Evolutionary conservation across 106 monocot species (phyloP), one percentile per base, ranked within the genome.

Genomic region (Ottelia alismoides): DNA sequence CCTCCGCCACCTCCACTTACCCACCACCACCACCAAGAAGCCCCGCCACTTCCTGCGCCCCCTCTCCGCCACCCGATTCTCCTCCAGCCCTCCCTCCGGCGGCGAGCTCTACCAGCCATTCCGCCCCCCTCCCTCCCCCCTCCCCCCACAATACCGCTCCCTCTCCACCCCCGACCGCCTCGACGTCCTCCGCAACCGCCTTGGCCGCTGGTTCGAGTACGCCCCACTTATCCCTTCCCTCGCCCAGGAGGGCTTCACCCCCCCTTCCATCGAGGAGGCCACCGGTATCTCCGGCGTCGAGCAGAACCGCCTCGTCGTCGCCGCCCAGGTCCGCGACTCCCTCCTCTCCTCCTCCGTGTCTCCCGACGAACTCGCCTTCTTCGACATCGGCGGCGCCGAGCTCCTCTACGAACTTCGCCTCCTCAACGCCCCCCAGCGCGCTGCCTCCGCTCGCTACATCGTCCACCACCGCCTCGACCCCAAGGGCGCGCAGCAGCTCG

Each of bases 141-240:
- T 85, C 29, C 84, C 88, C 1, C 0, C 66, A 0, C 57, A 76
- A 45, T 84, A 71, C 71, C 70, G 72, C 45, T 70, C 71, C 69
- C 73, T 96, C 53, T 54, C 51, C 44, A 32, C 63, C 31, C 21
- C 20, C 25, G 78, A 84, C 50, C 78, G 78, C 50, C 73, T 96
- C 47, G 88, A 76, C 2, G 31, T 88, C 65, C 88, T 96, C 67
- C 85, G 84, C 65, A 56, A 85, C 64, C 78, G 94, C 22, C 76
- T 96, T 56, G 94, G 94, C 29, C 70, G 68, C 31, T 96, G 94
- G 94, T 65, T 76, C 78, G 94, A 96, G 52, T 96, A 85, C 78
- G 78, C 84, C 30, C 88, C 84, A 4, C 76, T 88, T 29, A 70
- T 96, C 65, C 45, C 80, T 45, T 60, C 84, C 57, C 84, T 96